Percentiles rank a stretch among this genome's conserved stretches.
phyloP scores from a whole-genome alignment of 2,329 filamentous ascomycete genomes.

The Colletotrichum simmondsii region DNA sequence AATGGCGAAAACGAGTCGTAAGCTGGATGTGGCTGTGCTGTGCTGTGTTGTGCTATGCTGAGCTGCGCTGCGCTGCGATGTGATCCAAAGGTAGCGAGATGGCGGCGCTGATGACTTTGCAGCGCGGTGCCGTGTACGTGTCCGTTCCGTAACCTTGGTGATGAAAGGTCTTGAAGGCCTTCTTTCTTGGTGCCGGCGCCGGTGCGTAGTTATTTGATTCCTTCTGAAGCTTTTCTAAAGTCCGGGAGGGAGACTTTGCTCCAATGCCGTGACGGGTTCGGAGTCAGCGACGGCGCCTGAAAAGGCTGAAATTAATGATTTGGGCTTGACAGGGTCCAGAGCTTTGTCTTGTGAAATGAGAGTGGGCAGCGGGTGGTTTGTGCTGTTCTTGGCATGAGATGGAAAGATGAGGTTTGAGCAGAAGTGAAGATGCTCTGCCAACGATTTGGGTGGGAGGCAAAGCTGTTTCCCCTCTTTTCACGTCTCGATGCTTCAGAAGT shows the following conservation, averaged over 20 bases:
- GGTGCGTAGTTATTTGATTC: neutral
- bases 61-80: conserved; percentile 3
- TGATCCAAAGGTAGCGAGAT: neutral
- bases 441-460: neutral
- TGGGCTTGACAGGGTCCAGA: neutral
- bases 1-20: conserved; percentile 34
- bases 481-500: neutral
- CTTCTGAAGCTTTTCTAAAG: neutral
- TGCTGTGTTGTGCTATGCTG: conserved; percentile 10
- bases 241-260: neutral
- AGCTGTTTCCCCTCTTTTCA: neutral
- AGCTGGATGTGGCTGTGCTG: conserved; percentile 29
- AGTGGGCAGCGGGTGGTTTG: conserved; percentile 9
- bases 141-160: neutral
- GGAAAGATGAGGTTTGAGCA: neutral
- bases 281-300: conserved; percentile 12
- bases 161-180: neutral
- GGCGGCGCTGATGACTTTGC: neutral
- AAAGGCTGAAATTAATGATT: neutral
- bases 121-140: neutral
- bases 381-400: conserved; percentile 9
- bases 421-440: neutral
- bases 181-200: neutral
- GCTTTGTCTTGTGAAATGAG: neutral
- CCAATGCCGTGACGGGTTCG: neutral